Conservation (phyloP, 352 stramenopile species). For the Phytophthora citrophthora region DNA sequence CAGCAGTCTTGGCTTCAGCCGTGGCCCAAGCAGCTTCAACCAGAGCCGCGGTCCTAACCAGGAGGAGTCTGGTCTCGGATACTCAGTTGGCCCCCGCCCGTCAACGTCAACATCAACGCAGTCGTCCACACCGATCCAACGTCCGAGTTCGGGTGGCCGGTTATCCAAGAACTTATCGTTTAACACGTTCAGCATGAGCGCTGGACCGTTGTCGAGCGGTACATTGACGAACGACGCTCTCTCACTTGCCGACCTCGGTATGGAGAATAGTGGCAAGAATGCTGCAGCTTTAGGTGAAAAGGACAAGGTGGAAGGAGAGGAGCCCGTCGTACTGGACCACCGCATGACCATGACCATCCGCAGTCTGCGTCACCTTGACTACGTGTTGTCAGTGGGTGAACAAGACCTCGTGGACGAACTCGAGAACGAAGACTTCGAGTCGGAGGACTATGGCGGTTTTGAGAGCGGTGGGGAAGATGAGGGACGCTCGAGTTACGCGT, state of each 20-base stretch:
- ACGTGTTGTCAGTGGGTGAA: conserved; percentile 44
- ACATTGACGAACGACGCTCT: conserved; percentile 54
- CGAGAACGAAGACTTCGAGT: conserved; percentile 31
- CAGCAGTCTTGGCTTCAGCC: conserved; percentile 28
- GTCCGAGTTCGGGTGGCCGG: conserved; percentile 18
- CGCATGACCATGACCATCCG: conserved; percentile 43
- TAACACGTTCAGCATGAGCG: conserved; percentile 25
- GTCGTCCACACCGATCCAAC: conserved; percentile 20
- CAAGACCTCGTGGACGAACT: conserved; percentile 39
- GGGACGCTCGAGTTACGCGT: conserved; percentile 46
- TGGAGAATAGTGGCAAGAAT: conserved; percentile 18
- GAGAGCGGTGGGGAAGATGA: conserved; percentile 42
- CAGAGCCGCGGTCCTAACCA: conserved; percentile 25
- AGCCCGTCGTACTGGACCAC: conserved; percentile 58
- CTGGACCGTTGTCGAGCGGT: conserved; percentile 14
- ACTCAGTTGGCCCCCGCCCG: conserved; percentile 33
- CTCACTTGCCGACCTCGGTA: conserved; percentile 47
- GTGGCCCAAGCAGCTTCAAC: conserved; percentile 23
- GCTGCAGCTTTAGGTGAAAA: conserved; percentile 7
- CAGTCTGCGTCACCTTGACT: conserved; percentile 56
- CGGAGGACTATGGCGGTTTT: conserved; percentile 38
- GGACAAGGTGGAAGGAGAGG: conserved; percentile 20
- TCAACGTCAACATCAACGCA: conserved; percentile 25
- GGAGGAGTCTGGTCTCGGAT: conserved; percentile 22
- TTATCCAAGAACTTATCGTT: conserved; percentile 29